Conservation (phyloP, 2,329 filamentous ascomycete species). For the Periglandula ipomoeae region DNA sequence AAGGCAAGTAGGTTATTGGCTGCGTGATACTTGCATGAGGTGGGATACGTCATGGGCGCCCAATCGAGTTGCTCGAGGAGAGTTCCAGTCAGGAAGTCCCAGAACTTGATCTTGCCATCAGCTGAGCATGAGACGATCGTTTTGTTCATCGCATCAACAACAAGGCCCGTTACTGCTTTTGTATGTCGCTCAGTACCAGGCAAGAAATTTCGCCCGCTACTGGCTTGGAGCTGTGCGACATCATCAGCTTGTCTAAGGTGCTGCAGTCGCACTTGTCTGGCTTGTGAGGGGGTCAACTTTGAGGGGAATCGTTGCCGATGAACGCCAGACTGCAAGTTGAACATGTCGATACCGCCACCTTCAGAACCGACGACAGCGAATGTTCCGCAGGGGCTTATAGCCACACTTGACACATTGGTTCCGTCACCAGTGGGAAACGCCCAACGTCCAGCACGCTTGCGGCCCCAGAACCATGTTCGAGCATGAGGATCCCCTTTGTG, state of each 20-base stretch:
- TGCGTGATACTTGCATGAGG: slow-evolving; percentile 69
- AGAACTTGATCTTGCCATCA: slow-evolving; percentile 94
- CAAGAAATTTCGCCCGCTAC: slow-evolving; percentile 31
- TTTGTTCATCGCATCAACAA: slow-evolving; percentile 84
- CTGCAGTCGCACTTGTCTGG: slow-evolving; percentile 62
- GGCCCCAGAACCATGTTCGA: slow-evolving; percentile 96
- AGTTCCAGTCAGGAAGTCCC: slow-evolving; percentile 82
- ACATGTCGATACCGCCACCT: slow-evolving; percentile 82
- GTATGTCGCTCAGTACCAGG: slow-evolving; percentile 64
- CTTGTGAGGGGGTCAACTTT: slow-evolving; percentile 66
- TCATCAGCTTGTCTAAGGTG: slow-evolving; percentile 50
- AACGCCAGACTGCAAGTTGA: slow-evolving; percentile 87
- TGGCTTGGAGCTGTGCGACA: slow-evolving; percentile 44
- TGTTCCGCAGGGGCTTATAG: slow-evolving; percentile 84
- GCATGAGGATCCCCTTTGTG: slow-evolving; percentile 79
- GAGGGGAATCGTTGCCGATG: slow-evolving; percentile 85
- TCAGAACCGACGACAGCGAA: slow-evolving; percentile 86
- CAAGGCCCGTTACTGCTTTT: slow-evolving; percentile 73
- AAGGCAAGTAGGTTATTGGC: slow-evolving; percentile 80
- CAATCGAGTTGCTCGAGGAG: slow-evolving; percentile 77
- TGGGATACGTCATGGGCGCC: slow-evolving; percentile 65
- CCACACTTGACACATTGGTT: slow-evolving; percentile 74
- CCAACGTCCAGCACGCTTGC: slow-evolving; percentile 88
- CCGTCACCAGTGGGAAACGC: slow-evolving; percentile 79
- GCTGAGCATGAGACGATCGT: slow-evolving; percentile 76